Percentiles rank a stretch among this genome's conserved stretches.
Evolutionary conservation across 2,329 filamentous ascomycete species (phyloP).

Genomic region (Fusarium sp.): DNA sequence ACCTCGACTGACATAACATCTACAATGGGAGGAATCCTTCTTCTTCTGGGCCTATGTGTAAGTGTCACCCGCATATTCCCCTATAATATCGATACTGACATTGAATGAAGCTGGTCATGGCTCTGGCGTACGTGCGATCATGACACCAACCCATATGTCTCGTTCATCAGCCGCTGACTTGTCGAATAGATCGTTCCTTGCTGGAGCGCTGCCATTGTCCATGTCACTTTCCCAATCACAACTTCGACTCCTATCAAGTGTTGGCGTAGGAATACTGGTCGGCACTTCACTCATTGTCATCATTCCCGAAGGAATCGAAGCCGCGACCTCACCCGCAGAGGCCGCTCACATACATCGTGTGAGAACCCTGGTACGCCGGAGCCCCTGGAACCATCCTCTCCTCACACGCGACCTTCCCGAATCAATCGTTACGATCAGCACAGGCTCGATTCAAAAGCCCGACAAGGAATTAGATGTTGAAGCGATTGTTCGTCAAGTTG

Average conservation of each 20-base stretch:
- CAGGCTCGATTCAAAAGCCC: slow-evolving; percentile 11
- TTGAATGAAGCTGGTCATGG: slow-evolving; percentile 63
- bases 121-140: slow-evolving; percentile 62
- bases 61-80: slow-evolving; percentile 32
- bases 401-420: slow-evolving; percentile 43
- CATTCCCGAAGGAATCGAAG: slow-evolving; percentile 95
- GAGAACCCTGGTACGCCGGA: slow-evolving; percentile 49
- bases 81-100: slow-evolving; percentile 38
- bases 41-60: slow-evolving; percentile 57
- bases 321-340: slow-evolving; percentile 73
- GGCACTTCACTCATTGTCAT: slow-evolving; percentile 97
- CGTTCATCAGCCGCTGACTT: slow-evolving; percentile 34
- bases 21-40: slow-evolving; percentile 55
- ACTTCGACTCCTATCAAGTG: slow-evolving; percentile 86
- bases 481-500: slow-evolving; percentile 30
- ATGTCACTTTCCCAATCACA: slow-evolving; percentile 89
- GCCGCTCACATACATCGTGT: slow-evolving; percentile 53
- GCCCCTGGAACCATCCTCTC: slow-evolving; percentile 46
- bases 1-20: slow-evolving; percentile 25
- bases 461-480: slow-evolving; percentile 21
- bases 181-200: slow-evolving; percentile 82
- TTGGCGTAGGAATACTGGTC: slow-evolving; percentile 93
- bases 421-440: slow-evolving; percentile 36
- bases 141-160: slow-evolving; percentile 24
- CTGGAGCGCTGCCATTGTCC: slow-evolving; percentile 88